Percentiles rank a stretch among this genome's conserved stretches.
Conservation (phyloP, 352 stramenopile genomes). For the Lagenidium sp. region DNA sequence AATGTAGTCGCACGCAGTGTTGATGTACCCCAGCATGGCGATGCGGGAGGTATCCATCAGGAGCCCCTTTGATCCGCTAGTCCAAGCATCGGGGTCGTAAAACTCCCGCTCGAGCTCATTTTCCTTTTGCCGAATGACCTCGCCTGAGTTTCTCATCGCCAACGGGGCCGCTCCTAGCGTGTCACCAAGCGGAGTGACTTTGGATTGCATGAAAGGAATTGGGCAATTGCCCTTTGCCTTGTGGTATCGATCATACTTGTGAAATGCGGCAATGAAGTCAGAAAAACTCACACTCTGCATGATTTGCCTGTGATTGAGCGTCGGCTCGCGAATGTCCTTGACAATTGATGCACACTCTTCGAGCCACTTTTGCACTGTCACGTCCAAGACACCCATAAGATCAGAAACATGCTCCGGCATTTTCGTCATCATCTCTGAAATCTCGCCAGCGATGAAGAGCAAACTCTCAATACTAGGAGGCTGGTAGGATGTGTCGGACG, state of each 20-base stretch:
- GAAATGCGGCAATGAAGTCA: slow-evolving; percentile 47
- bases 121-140: slow-evolving; percentile 43
- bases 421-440: slow-evolving; percentile 59
- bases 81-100: slow-evolving; percentile 47
- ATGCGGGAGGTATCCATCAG: slow-evolving; percentile 71
- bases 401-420: slow-evolving; percentile 56
- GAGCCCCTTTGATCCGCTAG: slow-evolving; percentile 30
- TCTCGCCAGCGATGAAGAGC: slow-evolving; percentile 53
- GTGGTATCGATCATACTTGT: slow-evolving; percentile 62
- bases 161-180: slow-evolving; percentile 1
- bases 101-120: slow-evolving; percentile 53
- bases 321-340: slow-evolving; percentile 69
- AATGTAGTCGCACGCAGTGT: slow-evolving; percentile 67
- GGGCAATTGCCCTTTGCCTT: slow-evolving; percentile 38
- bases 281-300: slow-evolving; percentile 47
- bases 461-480: slow-evolving; percentile 69
- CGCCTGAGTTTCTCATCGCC: too few species aligned
- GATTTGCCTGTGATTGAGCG: slow-evolving; percentile 55
- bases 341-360: slow-evolving; percentile 63
- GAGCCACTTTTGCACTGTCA: slow-evolving; percentile 55
- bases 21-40: slow-evolving; percentile 73
- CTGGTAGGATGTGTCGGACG: slow-evolving; percentile 68
- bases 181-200: slow-evolving; percentile 12
- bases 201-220: slow-evolving; percentile 45
- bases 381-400: slow-evolving; percentile 54